Percentiles rank a stretch among this genome's conserved stretches.
phyloP scores from a whole-genome alignment of 208 protist genomes.

The Herpetomonas samuelpessoai region DNA sequence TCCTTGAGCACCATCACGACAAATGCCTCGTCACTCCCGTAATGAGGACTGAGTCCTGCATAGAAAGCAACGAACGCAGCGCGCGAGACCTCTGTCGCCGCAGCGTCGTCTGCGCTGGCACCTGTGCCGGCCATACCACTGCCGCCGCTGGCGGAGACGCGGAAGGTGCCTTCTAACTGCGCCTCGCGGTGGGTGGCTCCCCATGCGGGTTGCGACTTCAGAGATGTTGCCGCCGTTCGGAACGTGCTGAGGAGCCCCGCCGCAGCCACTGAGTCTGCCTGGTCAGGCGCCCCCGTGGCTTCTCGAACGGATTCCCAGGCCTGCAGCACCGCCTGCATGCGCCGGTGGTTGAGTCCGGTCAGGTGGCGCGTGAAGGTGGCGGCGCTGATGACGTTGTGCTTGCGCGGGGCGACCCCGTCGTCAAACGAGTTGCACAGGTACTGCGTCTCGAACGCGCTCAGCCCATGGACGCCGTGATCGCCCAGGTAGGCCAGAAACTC shows the following conservation, averaged over 20 bases:
- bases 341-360: slow-evolving; percentile 64
- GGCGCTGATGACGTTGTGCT: slow-evolving; percentile 45
- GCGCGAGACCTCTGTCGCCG: not conserved
- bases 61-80: slow-evolving; percentile 80
- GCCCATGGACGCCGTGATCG: slow-evolving; percentile 31
- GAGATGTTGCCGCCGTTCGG: not conserved
- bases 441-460: slow-evolving; percentile 40
- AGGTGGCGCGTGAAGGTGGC: slow-evolving; percentile 76
- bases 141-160: not conserved
- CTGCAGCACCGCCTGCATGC: slow-evolving; percentile 55
- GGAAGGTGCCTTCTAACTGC: slow-evolving; percentile 15
- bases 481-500: slow-evolving; percentile 52
- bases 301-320: slow-evolving; percentile 44
- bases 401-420: slow-evolving; percentile 23
- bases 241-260: slow-evolving; percentile 32
- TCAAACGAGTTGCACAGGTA: slow-evolving; percentile 80
- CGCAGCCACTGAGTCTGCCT: slow-evolving; percentile 24
- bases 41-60: slow-evolving; percentile 53
- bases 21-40: slow-evolving; percentile 70
- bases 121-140: not conserved
- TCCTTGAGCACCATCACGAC: slow-evolving; percentile 57
- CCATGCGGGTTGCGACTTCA: not conserved
- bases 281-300: slow-evolving; percentile 26
- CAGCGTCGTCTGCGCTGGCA: slow-evolving; percentile 2
- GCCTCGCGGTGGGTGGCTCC: not conserved